Percentiles rank a stretch among this genome's conserved stretches.
These are phyloP conservation scores for Pholiota microspora DNA, from an alignment of 768 basidiomycete species.

Conservation along the genomic window DNA sequence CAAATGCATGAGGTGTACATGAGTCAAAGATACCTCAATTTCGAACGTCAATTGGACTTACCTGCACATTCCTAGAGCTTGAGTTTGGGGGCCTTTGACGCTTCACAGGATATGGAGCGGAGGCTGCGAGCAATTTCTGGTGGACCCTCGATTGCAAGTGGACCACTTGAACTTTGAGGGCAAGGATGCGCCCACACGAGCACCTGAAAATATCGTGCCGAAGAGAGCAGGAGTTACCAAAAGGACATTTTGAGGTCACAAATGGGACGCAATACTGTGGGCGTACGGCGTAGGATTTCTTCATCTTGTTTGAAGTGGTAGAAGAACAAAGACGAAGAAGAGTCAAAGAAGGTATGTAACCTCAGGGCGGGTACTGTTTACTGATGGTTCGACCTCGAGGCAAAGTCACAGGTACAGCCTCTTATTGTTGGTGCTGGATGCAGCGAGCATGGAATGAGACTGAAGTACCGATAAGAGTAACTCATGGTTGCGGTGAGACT, in stretches of 20 bases:
- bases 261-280: slow-evolving; percentile 25
- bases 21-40: neutral
- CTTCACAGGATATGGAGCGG: neutral
- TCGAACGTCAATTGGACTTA: neutral
- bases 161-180: slow-evolving; percentile 11
- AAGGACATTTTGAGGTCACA: slow-evolving; percentile 24
- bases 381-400: neutral
- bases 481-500: too few species aligned
- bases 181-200: slow-evolving; percentile 31
- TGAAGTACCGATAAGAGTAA: too few species aligned
- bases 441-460: neutral
- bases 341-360: neutral
- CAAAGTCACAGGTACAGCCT: neutral
- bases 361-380: neutral
- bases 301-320: neutral
- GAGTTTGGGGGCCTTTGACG: neutral
- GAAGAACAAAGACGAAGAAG: neutral
- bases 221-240: slow-evolving; percentile 26
- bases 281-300: slow-evolving; percentile 8
- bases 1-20: neutral
- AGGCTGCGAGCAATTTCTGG: slow-evolving; percentile 12
- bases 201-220: slow-evolving; percentile 37
- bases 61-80: neutral
- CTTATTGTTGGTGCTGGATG: too few species aligned
- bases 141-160: slow-evolving; percentile 32